Base-by-base conservation (phyloP, 164 flowering plant genomes). In the Liriodendron chinense region DNA sequence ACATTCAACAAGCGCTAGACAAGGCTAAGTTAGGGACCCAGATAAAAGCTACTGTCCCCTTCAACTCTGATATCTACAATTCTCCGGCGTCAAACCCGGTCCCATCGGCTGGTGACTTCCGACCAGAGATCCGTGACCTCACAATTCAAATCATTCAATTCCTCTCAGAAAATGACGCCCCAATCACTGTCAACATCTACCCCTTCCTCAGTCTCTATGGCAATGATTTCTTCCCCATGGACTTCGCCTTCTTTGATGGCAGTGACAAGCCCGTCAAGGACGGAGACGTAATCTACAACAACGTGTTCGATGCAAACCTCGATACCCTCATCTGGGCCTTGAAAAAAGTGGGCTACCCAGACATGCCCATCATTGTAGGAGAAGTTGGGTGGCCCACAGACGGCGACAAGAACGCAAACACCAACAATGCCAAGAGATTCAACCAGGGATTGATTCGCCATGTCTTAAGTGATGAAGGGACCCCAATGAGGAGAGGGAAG, bases 311-410 rank as follows among this genome's bases (percentile, higher is more conserved):
- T 73, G 98, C 99, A 47, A 95, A 93, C 79, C 84, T 83, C 49
- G 99, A 95, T 72, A 95, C 99, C 1, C 84, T 95, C 2, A 66
- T 87, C 1, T 87, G 85, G 85, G 80, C 97, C 0, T 56, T 96
- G 49, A 77, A 53, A 72, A 91, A 86, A 74, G 87, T 91, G 1
- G 98, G 97, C 0, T 96, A 79, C 75, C 85, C 89, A 9, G 90
- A 88, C 57, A 84, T 91, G 85, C 74, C 77, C 66, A 84, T 94
- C 76, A 80, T 89, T 0, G 80, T 96, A 0, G 99, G 97, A 47
- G 97, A 96, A 81, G 93, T 96, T 8, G 99, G 99, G 2, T 94
- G 97, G 98, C 98, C 98, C 0, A 92, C 99, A 1, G 97, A 94
- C 65, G 99, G 96, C 0, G 88, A 92, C 69, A 83, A 79, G 20